These are phyloP conservation scores for Fusarium marasasianum DNA, from an alignment of 2,329 filamentous ascomycete genomes.

Conservation along the genomic window DNA sequence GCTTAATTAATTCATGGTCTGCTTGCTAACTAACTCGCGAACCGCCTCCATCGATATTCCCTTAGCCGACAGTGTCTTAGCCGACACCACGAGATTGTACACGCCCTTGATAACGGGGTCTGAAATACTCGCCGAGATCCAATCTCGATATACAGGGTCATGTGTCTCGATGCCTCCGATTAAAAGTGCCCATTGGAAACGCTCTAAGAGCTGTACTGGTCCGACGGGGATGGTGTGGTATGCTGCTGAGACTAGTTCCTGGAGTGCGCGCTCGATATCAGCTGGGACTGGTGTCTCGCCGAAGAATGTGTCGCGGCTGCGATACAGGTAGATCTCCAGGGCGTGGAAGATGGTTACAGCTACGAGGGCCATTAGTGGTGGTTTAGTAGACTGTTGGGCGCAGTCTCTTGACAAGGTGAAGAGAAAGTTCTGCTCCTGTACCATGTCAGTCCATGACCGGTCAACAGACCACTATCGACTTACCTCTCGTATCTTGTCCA, in stretches of 20 bases:
- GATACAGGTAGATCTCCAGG: not conserved
- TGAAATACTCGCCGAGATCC: constrained; percentile 33
- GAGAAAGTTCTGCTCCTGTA: not conserved
- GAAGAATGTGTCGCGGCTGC: not conserved
- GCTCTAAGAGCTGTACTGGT: constrained; percentile 3
- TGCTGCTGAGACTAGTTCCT: not conserved
- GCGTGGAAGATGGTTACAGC: not conserved
- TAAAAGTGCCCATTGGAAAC: constrained; percentile 14
- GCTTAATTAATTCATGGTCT: not conserved
- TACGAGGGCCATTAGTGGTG: constrained; percentile 3
- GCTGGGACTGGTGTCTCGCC: not conserved
- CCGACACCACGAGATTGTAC: not conserved
- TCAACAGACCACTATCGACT: accelerated
- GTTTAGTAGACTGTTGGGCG: not conserved
- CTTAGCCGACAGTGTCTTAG: constrained; percentile 9
- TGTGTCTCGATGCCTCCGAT: constrained; percentile 32
- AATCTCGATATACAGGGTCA: constrained; percentile 29
- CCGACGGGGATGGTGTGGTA: not conserved
- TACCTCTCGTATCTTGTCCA: constrained; percentile 5
- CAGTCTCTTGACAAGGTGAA: not conserved
- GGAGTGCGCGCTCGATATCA: not conserved
- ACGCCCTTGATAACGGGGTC: constrained; percentile 32
- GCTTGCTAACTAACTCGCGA: not conserved
- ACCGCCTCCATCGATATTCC: constrained; percentile 2
- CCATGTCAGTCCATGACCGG: accelerated